These are phyloP conservation scores for Neurospora sp. DNA, from an alignment of 495 filamentous ascomycete genomes.

Conservation along the genomic window DNA sequence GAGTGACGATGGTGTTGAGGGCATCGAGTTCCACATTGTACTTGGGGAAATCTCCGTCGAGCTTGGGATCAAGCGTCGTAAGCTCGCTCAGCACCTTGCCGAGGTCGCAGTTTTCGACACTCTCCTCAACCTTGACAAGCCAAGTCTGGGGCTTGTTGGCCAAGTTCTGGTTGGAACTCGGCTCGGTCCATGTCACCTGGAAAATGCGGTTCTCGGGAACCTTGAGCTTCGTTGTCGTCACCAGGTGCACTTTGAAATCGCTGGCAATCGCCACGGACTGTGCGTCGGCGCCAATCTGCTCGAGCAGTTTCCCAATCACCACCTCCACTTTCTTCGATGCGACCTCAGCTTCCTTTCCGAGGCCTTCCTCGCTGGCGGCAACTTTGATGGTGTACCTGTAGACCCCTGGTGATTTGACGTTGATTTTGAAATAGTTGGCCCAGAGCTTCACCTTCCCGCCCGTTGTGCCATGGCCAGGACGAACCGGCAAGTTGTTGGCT, in stretches of 20 bases:
- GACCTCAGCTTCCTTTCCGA: constrained; percentile 21
- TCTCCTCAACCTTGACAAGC: constrained; percentile 32
- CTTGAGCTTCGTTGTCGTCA: constrained; percentile 30
- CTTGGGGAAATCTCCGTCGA: constrained; percentile 31
- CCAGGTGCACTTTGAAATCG: constrained; percentile 46
- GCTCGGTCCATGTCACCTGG: constrained; percentile 33
- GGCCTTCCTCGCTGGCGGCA: constrained; percentile 22
- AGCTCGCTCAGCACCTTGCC: constrained; percentile 43
- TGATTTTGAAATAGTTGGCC: constrained; percentile 55
- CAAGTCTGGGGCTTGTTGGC: constrained; percentile 18
- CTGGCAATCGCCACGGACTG: constrained; percentile 33
- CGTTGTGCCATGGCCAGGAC: constrained; percentile 50
- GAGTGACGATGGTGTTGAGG: constrained; percentile 38
- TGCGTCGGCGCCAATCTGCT: constrained; percentile 12
- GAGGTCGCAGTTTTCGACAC: constrained; percentile 30
- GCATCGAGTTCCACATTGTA: constrained; percentile 34
- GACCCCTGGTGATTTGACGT: constrained; percentile 25
- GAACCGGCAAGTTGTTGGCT: constrained; percentile 24
- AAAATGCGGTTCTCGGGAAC: constrained; percentile 23
- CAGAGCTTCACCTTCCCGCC: constrained; percentile 44
- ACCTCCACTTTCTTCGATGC: constrained; percentile 42
- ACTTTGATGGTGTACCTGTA: constrained; percentile 29
- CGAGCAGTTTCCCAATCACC: constrained; percentile 30
- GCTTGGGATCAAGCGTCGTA: constrained; percentile 30
- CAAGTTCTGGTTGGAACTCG: constrained; percentile 23